These are phyloP conservation scores for Aspergillus sojae DNA, from an alignment of 2,329 filamentous ascomycete species.

Conservation along the genomic window DNA sequence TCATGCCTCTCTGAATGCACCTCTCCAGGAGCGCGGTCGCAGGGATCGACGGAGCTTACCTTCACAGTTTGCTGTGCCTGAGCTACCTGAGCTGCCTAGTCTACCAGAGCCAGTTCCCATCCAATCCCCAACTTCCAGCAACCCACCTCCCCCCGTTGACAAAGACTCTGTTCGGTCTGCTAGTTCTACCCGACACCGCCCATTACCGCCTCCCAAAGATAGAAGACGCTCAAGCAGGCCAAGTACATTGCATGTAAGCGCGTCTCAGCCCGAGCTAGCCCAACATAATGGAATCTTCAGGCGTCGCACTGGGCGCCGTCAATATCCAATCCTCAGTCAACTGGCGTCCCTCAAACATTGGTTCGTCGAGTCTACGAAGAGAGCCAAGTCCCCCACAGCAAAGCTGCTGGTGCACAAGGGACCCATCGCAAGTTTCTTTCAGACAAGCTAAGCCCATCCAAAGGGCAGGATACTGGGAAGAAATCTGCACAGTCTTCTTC, in stretches of 20 bases:
- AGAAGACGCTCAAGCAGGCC: constrained; percentile 70
- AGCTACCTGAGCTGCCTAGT: constrained; percentile 76
- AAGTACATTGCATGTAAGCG: constrained; percentile 84
- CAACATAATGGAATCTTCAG: constrained; percentile 59
- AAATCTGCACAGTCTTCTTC: constrained; percentile 29
- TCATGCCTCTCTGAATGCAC: constrained; percentile 48
- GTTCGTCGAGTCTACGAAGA: constrained; percentile 69
- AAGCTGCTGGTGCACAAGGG: constrained; percentile 30
- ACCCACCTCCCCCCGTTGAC: constrained; percentile 71
- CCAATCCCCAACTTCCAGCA: constrained; percentile 39
- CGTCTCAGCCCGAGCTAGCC: constrained; percentile 65
- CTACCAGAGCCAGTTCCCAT: constrained; percentile 64
- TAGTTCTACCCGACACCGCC: constrained; percentile 76
- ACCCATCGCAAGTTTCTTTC: constrained; percentile 41
- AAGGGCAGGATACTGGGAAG: constrained; percentile 38
- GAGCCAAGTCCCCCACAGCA: constrained; percentile 58
- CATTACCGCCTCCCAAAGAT: constrained; percentile 85
- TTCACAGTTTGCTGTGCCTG: constrained; percentile 66
- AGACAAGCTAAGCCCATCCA: constrained; percentile 43
- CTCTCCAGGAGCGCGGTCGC: constrained; percentile 73
- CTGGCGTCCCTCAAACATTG: constrained; percentile 70
- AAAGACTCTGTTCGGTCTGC: constrained; percentile 71
- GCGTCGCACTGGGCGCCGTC: constrained; percentile 57
- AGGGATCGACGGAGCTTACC: constrained; percentile 73
- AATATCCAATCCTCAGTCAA: constrained; percentile 67